Evolutionary conservation across 2,329 filamentous ascomycete genomes (phyloP).

Genomic region (Aspergillus puulaauensis): DNA sequence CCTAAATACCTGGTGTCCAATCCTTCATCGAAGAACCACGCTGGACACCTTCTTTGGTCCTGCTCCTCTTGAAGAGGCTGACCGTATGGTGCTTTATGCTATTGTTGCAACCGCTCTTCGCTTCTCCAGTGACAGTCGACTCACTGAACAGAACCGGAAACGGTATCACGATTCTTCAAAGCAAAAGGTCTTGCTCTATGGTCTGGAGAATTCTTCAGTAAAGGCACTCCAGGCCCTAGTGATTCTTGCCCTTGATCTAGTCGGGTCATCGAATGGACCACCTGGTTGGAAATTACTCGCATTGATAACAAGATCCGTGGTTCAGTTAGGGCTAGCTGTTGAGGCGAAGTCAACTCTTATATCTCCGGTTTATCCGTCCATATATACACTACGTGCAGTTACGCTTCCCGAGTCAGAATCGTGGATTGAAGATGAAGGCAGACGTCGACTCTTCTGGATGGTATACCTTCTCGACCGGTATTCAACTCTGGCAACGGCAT

Average conservation of each 20-base stretch:
- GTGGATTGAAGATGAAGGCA: constrained; percentile 86
- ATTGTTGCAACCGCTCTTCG: constrained; percentile 86
- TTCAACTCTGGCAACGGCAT: constrained; percentile 85
- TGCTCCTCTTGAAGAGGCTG: constrained; percentile 73
- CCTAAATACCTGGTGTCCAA: constrained; percentile 82
- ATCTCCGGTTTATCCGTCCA: constrained; percentile 76
- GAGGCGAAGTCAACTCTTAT: constrained; percentile 78
- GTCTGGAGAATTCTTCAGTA: constrained; percentile 85
- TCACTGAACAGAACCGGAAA: constrained; percentile 70
- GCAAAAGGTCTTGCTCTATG: constrained; percentile 81
- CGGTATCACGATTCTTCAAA: constrained; percentile 81
- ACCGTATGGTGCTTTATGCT: constrained; percentile 79
- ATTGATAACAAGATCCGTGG: constrained; percentile 81
- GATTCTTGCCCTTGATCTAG: constrained; percentile 79
- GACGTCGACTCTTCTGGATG: constrained; percentile 89
- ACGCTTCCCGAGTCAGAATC: constrained; percentile 78
- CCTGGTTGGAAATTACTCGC: constrained; percentile 92
- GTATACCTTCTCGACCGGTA: constrained; percentile 88
- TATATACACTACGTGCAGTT: constrained; percentile 84
- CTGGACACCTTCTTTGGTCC: constrained; percentile 79
- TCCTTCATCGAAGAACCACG: constrained; percentile 80
- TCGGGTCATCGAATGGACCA: constrained; percentile 83
- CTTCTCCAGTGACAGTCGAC: constrained; percentile 73
- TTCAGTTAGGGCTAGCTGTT: constrained; percentile 81
- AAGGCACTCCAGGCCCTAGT: constrained; percentile 84